Evolutionary conservation across 176 grass and related monocot species (phyloP).

Genomic region (bread wheat (Triticum aestivum)): DNA sequence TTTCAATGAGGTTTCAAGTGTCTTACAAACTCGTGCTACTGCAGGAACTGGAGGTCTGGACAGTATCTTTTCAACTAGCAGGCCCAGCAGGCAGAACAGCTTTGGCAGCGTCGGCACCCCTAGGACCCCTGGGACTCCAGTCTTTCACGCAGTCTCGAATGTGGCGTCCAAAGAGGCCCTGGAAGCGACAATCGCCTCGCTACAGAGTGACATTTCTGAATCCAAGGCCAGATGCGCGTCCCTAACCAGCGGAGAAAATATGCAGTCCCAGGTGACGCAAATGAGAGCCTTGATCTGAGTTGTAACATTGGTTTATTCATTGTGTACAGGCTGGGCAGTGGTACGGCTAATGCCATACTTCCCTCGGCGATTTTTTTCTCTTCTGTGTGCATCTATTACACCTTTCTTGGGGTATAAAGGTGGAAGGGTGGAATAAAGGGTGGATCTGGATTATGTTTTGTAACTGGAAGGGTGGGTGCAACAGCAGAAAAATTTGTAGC

Average conservation of each 20-base stretch:
- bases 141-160: conserved; percentile 35
- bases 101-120: conserved; percentile 60
- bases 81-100: conserved; percentile 77
- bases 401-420: conserved; percentile 37
- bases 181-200: conserved; percentile 59
- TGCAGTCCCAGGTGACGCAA: conserved; percentile 65
- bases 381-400: conserved; percentile 37
- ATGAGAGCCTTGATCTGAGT: conserved; percentile 59
- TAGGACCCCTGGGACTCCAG: conserved; percentile 45
- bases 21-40: conserved; percentile 22
- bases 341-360: conserved; percentile 37
- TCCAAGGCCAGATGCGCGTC: conserved; percentile 62
- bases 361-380: conserved; percentile 30
- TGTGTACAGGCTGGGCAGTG: conserved; percentile 33
- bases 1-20: neutral
- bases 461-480: neutral
- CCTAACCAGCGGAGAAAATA: conserved; percentile 53
- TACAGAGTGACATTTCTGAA: conserved; percentile 63
- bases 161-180: conserved; percentile 40
- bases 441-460: conserved; percentile 26
- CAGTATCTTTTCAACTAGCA: conserved; percentile 59
- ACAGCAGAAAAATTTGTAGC: no score
- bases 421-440: conserved; percentile 24
- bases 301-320: conserved; percentile 10
- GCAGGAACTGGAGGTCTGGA: conserved; percentile 73